Evolutionary conservation across 2,329 filamentous ascomycete genomes (phyloP).

Genomic region (Calycina herbarum): DNA sequence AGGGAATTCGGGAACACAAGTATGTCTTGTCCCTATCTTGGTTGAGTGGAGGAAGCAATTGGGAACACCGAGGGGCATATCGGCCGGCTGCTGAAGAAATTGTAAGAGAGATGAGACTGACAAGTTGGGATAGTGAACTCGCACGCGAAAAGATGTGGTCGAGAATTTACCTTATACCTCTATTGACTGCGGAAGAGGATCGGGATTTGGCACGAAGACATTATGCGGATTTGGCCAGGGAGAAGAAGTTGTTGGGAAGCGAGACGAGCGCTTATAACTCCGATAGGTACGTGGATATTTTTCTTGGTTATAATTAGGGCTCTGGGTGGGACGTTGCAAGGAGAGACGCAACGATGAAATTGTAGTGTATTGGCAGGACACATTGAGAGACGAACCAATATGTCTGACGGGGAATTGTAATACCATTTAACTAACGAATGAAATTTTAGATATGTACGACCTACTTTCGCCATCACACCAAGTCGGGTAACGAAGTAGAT

Average conservation of each 20-base stretch:
- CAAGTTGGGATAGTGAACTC: slow-evolving; percentile 67
- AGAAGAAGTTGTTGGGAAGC: slow-evolving; percentile 85
- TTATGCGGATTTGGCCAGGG: slow-evolving; percentile 81
- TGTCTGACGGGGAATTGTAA: background rate
- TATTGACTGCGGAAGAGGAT: slow-evolving; percentile 95
- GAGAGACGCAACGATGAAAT: background rate
- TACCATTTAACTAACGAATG: slow-evolving; percentile 14
- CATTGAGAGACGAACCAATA: background rate
- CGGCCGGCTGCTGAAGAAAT: background rate
- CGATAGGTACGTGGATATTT: slow-evolving; percentile 65
- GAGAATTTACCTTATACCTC: slow-evolving; percentile 88
- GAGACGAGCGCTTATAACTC: slow-evolving; percentile 84
- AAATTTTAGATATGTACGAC: slow-evolving; percentile 69
- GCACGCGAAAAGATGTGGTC: slow-evolving; percentile 98
- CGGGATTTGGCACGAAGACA: slow-evolving; percentile 88
- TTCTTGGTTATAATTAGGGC: slow-evolving; percentile 7
- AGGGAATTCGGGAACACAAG: slow-evolving; percentile 89
- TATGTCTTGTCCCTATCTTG: slow-evolving; percentile 47
- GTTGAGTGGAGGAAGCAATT: background rate
- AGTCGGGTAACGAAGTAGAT: slow-evolving; percentile 30
- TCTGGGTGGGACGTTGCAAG: background rate
- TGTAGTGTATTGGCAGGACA: background rate
- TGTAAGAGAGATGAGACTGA: slow-evolving; percentile 11
- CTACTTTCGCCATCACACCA: slow-evolving; percentile 77
- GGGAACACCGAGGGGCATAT: background rate